Evolutionary conservation across 140 eudicot species (phyloP).

Genomic region (Bidens hawaiensis): DNA sequence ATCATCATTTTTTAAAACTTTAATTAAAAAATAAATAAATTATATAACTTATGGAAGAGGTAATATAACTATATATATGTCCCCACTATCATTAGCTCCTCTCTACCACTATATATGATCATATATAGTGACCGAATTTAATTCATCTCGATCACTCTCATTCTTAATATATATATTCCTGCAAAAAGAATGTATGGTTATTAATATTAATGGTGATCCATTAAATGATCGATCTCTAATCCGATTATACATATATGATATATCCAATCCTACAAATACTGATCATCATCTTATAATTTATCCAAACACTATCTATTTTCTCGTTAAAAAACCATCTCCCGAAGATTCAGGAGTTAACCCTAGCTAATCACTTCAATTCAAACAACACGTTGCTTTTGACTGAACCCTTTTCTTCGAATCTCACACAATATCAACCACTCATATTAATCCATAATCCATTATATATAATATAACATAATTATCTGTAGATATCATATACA

Average conservation of each 20-base stretch:
- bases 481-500: not conserved
- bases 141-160: conserved; percentile 33
- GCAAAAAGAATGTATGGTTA: conserved; percentile 35
- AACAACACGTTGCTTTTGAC: conserved; percentile 41
- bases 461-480: not conserved
- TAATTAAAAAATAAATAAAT: not conserved
- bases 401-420: conserved; percentile 39
- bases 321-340: conserved; percentile 24
- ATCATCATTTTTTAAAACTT: too few species aligned
- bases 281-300: conserved; percentile 22
- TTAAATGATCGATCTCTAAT: conserved; percentile 19
- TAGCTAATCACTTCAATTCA: conserved; percentile 3
- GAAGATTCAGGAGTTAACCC: conserved; percentile 34
- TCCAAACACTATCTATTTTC: conserved; percentile 22
- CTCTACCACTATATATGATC: conserved; percentile 39
- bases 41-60: not conserved
- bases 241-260: conserved; percentile 28
- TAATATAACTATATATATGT: conserved; percentile 34
- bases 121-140: conserved; percentile 21
- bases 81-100: conserved; percentile 43
- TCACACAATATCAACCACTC: conserved; percentile 31
- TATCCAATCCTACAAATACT: conserved; percentile 7
- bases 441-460: conserved; percentile 32
- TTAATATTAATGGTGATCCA: conserved; percentile 7
- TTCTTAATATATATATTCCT: conserved; percentile 5